Evolutionary conservation across 305 asterid species (phyloP).

Genomic region (Stenogyne calaminthoides): DNA sequence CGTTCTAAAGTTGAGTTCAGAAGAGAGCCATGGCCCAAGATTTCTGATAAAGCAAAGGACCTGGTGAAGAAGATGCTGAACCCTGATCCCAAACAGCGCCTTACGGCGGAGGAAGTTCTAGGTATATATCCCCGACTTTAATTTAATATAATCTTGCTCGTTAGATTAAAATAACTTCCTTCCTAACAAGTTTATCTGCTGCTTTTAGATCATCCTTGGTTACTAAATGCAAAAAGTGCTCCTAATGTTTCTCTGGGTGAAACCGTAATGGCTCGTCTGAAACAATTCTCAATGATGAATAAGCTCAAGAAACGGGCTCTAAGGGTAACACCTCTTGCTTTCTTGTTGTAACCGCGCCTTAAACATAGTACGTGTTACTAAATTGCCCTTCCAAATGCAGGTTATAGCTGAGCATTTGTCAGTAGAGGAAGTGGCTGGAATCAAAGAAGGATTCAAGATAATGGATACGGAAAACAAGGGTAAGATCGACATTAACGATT

Average conservation of each 20-base stretch:
- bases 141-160: background rate
- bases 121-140: constrained; percentile 34
- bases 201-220: constrained; percentile 72
- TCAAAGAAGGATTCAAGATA: constrained; percentile 55
- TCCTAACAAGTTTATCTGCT: constrained; percentile 28
- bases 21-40: constrained; percentile 74
- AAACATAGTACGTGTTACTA: constrained; percentile 1
- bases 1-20: constrained; percentile 57
- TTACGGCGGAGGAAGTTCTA: constrained; percentile 60
- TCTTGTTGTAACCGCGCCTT: background rate
- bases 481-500: constrained; percentile 54
- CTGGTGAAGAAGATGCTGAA: constrained; percentile 70
- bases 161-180: background rate
- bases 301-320: constrained; percentile 70
- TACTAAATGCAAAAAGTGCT: constrained; percentile 62
- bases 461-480: constrained; percentile 62
- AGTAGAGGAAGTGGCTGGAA: constrained; percentile 66
- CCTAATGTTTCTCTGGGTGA: constrained; percentile 71
- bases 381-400: constrained; percentile 35
- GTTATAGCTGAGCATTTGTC: constrained; percentile 69
- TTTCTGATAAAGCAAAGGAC: constrained; percentile 71
- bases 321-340: constrained; percentile 40
- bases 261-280: constrained; percentile 61
- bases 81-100: constrained; percentile 57
- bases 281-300: constrained; percentile 71